These are phyloP conservation scores for Chlorella variabilis DNA, from an alignment of 163 green algal species.

Conservation along the genomic window DNA sequence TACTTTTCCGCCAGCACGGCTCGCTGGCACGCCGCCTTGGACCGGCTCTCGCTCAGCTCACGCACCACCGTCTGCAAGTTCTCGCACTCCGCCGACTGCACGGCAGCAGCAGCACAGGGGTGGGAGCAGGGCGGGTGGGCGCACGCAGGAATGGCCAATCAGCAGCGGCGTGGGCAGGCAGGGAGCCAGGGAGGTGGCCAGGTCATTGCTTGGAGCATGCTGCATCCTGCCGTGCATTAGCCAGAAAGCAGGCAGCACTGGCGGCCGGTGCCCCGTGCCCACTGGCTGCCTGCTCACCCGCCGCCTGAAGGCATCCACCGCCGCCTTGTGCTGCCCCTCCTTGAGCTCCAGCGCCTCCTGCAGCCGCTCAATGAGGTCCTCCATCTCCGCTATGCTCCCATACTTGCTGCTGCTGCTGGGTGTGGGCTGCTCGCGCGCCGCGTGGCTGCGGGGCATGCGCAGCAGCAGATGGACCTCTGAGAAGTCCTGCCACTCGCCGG, in stretches of 20 bases:
- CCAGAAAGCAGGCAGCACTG: too few relatives aligned
- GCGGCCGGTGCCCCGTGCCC: too few relatives aligned
- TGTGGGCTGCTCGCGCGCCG: background rate
- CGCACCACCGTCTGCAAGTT: slow-evolving; percentile 57
- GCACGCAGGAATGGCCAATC: too few relatives aligned
- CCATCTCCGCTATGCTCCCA: slow-evolving; percentile 29
- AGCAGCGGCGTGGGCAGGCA: too few relatives aligned
- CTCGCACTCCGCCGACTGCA: slow-evolving; percentile 54
- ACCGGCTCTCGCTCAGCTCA: slow-evolving; percentile 55
- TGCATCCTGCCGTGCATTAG: too few relatives aligned
- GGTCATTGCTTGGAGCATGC: too few relatives aligned
- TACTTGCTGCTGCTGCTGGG: background rate
- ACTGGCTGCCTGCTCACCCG: slow-evolving; percentile 15
- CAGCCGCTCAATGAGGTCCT: slow-evolving; percentile 31
- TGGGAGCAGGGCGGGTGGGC: too few relatives aligned
- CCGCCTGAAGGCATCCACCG: slow-evolving; percentile 9
- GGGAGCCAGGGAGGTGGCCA: background rate
- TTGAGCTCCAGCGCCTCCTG: slow-evolving; percentile 15
- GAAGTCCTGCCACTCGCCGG: background rate
- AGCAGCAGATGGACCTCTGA: slow-evolving; percentile 38
- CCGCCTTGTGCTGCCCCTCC: slow-evolving; percentile 22
- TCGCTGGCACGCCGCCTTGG: slow-evolving; percentile 33
- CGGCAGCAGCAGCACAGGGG: background rate
- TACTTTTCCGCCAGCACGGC: slow-evolving; percentile 48
- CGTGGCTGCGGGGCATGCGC: slow-evolving; percentile 15